Conservation (phyloP, 2,329 filamentous ascomycete genomes). For the Periglandula ipomoeae region DNA sequence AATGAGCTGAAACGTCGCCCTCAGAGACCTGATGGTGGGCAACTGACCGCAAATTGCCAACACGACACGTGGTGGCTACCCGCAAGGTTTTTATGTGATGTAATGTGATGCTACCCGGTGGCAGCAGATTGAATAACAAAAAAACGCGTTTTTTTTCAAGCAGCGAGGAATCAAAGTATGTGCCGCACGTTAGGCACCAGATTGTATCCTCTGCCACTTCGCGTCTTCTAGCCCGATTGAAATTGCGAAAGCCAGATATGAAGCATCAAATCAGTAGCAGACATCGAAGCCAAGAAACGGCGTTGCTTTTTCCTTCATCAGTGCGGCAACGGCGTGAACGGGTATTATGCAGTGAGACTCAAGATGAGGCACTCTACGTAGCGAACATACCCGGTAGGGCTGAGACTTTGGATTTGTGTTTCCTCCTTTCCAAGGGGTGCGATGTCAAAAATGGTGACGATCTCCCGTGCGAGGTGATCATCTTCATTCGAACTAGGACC, state of each 20-base stretch:
- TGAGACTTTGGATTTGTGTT: constrained; percentile 8
- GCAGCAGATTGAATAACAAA: neutral
- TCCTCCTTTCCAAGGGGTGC: neutral
- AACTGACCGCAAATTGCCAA: neutral
- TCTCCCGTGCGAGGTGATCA: constrained; percentile 10
- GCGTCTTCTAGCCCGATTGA: no score
- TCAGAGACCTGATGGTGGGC: neutral
- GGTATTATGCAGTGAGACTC: constrained; percentile 10
- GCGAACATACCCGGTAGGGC: constrained; percentile 10
- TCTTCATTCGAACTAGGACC: constrained; percentile 3
- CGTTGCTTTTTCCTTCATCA: constrained; percentile 2
- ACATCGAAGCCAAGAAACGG: neutral
- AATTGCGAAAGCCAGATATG: no score
- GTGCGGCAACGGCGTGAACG: constrained; percentile 6
- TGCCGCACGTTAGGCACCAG: neutral
- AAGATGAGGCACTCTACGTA: constrained; percentile 8
- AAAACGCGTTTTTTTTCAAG: no score
- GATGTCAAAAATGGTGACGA: constrained; percentile 3
- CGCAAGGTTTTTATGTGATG: neutral
- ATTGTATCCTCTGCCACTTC: no score
- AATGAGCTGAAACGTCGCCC: neutral
- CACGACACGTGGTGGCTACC: neutral
- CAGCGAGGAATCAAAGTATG: no score
- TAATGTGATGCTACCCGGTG: neutral
- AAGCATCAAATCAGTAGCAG: neutral